Evolutionary conservation across 108 stramenopile species (phyloP).

Genomic region (Fragilaria crotonensis): DNA sequence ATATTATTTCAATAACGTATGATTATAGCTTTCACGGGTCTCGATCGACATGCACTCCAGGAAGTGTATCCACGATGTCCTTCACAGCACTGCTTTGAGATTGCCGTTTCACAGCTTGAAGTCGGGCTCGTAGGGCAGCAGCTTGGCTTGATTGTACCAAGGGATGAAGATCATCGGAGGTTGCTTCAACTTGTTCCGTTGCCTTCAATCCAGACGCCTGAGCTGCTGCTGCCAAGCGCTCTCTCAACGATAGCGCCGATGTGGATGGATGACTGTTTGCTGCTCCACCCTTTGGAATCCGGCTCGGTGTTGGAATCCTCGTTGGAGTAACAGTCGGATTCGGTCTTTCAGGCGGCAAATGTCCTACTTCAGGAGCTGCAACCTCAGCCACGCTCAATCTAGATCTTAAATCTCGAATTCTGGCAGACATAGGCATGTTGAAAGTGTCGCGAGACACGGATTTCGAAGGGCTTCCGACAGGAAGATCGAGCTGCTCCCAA

Average conservation of each 20-base stretch:
- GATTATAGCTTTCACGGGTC: too few species aligned
- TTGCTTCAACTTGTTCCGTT: not conserved
- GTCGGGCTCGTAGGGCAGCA: constrained; percentile 48
- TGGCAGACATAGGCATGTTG: constrained; percentile 31
- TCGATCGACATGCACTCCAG: too few species aligned
- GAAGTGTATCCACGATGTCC: too few species aligned
- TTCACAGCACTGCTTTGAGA: too few species aligned
- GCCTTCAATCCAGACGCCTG: not conserved
- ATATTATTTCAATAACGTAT: too few species aligned
- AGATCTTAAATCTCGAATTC: constrained; percentile 37
- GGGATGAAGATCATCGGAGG: not conserved
- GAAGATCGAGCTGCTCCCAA: constrained; percentile 31
- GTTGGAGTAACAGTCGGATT: not conserved
- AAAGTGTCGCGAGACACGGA: not conserved
- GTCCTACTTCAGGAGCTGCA: not conserved
- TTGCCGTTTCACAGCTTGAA: constrained; percentile 34
- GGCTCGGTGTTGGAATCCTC: constrained; percentile 2
- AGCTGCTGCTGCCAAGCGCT: not conserved
- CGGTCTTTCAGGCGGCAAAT: constrained; percentile 1
- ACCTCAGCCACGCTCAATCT: constrained; percentile 36
- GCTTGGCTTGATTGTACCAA: constrained; percentile 13
- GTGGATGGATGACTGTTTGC: not conserved
- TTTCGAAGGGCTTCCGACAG: not conserved
- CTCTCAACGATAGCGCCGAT: not conserved
- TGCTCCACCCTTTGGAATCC: not conserved